Evolutionary conservation across 768 basidiomycete genomes (phyloP).

Genomic region (Arthromyces matolae): DNA sequence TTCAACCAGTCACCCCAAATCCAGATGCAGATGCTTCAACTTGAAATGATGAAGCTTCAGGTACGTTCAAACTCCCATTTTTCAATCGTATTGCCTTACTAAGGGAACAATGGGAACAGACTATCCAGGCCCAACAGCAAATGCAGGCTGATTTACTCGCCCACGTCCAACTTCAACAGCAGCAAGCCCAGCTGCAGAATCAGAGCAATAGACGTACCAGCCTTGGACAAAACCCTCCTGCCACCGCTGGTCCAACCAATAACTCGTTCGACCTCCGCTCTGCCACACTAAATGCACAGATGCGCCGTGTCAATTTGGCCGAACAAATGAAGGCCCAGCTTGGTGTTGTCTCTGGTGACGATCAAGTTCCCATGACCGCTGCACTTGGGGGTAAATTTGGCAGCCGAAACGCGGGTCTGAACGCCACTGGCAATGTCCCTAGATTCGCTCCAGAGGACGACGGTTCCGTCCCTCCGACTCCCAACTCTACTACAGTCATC

Average conservation of each 20-base stretch:
- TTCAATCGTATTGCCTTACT: conserved; percentile 1
- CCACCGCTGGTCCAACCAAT: conserved; percentile 69
- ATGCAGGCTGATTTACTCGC: conserved; percentile 70
- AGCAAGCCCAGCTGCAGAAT: conserved; percentile 36
- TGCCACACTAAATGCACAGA: conserved; percentile 49
- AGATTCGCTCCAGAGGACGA: conserved; percentile 38
- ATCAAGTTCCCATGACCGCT: conserved; percentile 78
- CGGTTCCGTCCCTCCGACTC: conserved; percentile 49
- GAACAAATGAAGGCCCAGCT: conserved; percentile 64
- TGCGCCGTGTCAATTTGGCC: conserved; percentile 66
- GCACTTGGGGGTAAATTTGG: conserved; percentile 75
- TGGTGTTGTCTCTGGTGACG: conserved; percentile 46
- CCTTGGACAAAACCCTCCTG: conserved; percentile 49
- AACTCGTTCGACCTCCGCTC: conserved; percentile 64
- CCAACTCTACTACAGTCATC: conserved; percentile 62
- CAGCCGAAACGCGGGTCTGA: conserved; percentile 51
- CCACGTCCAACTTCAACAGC: conserved; percentile 52
- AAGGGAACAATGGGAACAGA: conserved; percentile 36
- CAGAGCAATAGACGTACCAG: conserved; percentile 48
- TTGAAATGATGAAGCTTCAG: conserved; percentile 81
- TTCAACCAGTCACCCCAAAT: too few relatives aligned
- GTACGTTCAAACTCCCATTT: conserved; percentile 33
- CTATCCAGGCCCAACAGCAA: conserved; percentile 71
- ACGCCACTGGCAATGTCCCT: conserved; percentile 27
- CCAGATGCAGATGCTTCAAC: conserved; percentile 83